Percentiles rank a stretch among this genome's conserved stretches.
phyloP scores from a whole-genome alignment of 2,329 filamentous ascomycete genomes.

The Chlorencoelia australis region DNA sequence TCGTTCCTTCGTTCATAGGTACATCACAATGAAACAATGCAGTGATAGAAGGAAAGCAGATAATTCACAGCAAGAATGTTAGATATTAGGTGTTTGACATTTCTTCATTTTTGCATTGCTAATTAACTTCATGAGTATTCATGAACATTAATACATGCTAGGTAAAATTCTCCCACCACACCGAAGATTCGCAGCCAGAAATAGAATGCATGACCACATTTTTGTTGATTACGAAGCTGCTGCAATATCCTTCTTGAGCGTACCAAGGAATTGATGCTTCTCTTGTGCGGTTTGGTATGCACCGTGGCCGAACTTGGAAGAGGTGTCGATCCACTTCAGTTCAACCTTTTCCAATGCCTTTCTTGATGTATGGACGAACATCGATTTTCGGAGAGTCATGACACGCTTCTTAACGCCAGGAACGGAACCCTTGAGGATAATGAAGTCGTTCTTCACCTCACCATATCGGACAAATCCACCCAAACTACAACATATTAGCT shows the following conservation, averaged over 20 bases:
- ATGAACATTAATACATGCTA: constrained; percentile 22
- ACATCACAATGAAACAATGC: too few relatives aligned
- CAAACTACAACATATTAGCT: constrained; percentile 50
- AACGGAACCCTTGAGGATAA: constrained; percentile 95
- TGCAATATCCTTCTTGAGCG: constrained; percentile 95
- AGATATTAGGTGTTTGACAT: constrained; percentile 14
- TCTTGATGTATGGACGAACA: constrained; percentile 94
- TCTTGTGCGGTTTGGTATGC: constrained; percentile 97
- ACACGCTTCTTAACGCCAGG: constrained; percentile 99
- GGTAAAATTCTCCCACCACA: constrained; percentile 22
- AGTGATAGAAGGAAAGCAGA: too few relatives aligned
- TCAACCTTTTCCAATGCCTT: constrained; percentile 97
- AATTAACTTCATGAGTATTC: constrained; percentile 12
- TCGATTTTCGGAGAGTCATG: constrained; percentile 97
- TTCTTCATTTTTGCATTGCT: constrained; percentile 22
- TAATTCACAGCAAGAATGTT: neutral
- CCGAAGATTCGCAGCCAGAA: constrained; percentile 22
- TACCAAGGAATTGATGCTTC: constrained; percentile 92
- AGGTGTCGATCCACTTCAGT: constrained; percentile 99
- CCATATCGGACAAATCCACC: constrained; percentile 99
- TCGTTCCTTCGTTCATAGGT: too few relatives aligned
- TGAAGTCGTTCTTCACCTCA: constrained; percentile 98
- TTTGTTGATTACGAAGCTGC: constrained; percentile 37
- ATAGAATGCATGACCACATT: constrained; percentile 27
- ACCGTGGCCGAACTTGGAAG: constrained; percentile 99